Conservation (phyloP, 2,329 filamentous ascomycete species). For the Penicillium thymicola region DNA sequence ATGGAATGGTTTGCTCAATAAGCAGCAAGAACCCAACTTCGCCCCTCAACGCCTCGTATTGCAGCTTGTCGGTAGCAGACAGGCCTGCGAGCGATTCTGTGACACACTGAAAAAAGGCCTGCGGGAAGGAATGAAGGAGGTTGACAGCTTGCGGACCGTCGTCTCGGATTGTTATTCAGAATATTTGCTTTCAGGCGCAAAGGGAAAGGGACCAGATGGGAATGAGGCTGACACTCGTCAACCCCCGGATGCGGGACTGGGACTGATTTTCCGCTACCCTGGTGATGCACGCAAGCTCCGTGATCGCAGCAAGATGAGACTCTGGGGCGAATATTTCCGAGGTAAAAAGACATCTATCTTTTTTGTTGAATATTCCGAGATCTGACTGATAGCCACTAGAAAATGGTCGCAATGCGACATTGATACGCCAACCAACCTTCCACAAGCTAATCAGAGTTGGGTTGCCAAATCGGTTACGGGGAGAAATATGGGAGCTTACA, state of each 20-base stretch:
- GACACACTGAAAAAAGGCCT: constrained; percentile 91
- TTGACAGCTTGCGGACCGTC: constrained; percentile 77
- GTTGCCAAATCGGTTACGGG: constrained; percentile 84
- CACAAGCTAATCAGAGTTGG: constrained; percentile 96
- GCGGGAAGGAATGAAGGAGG: constrained; percentile 80
- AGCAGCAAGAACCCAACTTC: constrained; percentile 54
- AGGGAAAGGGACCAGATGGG: constrained; percentile 50
- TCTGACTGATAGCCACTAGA: constrained; percentile 49
- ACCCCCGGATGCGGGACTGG: constrained; percentile 87
- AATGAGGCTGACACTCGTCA: constrained; percentile 46
- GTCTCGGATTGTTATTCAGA: constrained; percentile 87
- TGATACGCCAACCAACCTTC: constrained; percentile 94
- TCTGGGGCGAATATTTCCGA: constrained; percentile 94
- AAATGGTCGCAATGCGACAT: constrained; percentile 86
- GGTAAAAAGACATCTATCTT: constrained; percentile 28
- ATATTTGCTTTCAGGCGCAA: constrained; percentile 59
- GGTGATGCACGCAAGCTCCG: constrained; percentile 91
- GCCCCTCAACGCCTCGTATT: constrained; percentile 85
- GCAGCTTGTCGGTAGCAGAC: constrained; percentile 82
- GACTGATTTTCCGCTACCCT: constrained; percentile 89
- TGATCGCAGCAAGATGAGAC: constrained; percentile 92
- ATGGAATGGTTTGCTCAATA: constrained; percentile 72
- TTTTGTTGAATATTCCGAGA: not conserved
- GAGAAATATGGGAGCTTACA: constrained; percentile 93
- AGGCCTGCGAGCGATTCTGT: constrained; percentile 90